phyloP scores from a whole-genome alignment of 208 protist genomes.

The Endotrypanum monterogeii region DNA sequence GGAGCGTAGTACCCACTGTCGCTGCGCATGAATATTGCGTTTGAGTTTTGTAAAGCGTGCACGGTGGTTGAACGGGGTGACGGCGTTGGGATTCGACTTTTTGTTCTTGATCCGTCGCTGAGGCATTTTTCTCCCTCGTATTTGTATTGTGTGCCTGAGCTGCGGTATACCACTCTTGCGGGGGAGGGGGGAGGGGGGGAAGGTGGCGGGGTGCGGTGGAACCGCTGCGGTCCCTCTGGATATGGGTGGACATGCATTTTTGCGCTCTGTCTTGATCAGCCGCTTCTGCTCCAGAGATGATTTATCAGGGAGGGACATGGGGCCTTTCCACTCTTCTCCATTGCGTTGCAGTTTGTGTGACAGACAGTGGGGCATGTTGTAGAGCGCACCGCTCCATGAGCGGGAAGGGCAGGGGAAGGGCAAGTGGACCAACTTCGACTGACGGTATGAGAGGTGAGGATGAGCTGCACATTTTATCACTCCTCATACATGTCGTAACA shows the following conservation, averaged over 20 bases:
- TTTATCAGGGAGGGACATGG: not conserved
- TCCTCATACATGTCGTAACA: not conserved
- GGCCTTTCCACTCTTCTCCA: not conserved
- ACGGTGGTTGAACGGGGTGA: constrained; percentile 42
- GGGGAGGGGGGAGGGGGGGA: not conserved
- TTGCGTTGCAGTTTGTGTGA: not conserved
- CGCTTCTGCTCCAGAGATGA: not conserved
- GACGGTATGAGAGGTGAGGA: not conserved
- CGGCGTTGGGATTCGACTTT: constrained; percentile 31
- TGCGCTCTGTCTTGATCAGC: not conserved
- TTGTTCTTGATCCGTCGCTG: constrained; percentile 23
- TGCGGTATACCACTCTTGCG: not conserved
- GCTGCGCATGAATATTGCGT: constrained; percentile 35
- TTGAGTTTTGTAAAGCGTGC: constrained; percentile 41
- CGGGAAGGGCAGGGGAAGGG: not conserved
- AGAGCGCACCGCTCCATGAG: not conserved
- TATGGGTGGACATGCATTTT: not conserved
- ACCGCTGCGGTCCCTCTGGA: not conserved
- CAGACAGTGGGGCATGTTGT: no score
- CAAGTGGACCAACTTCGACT: not conserved
- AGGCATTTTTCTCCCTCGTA: no score
- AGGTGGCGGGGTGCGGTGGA: not conserved
- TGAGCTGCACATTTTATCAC: not conserved
- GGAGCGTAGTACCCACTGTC: constrained; percentile 24
- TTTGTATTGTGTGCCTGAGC: not conserved